Percentiles rank a stretch among this genome's conserved stretches.
Evolutionary conservation across 495 filamentous ascomycete genomes (phyloP).

Genomic region (Xylaria bambusicola): DNA sequence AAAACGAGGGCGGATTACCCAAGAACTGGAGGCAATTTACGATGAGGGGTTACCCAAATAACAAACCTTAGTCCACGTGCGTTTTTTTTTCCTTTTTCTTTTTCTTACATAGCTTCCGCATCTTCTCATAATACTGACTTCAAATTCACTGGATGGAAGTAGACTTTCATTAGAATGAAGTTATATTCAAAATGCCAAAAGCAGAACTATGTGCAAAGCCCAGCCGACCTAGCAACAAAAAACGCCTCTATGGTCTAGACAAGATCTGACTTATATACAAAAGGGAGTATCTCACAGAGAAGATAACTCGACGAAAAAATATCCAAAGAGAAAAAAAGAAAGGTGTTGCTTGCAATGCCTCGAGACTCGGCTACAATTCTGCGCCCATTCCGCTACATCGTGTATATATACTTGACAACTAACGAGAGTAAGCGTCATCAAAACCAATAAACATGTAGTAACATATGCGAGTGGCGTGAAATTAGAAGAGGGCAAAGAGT

Average conservation of each 20-base stretch:
- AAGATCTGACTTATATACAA: slow-evolving; percentile 12
- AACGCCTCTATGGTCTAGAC: slow-evolving; percentile 17
- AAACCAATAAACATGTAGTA: too few species aligned
- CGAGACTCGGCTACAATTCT: background rate
- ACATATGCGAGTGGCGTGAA: too few species aligned
- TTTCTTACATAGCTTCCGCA: too few species aligned
- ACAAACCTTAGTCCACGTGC: too few species aligned
- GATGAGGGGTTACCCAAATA: too few species aligned
- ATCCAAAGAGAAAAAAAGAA: background rate
- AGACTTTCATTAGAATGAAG: background rate
- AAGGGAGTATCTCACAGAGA: slow-evolving; percentile 1
- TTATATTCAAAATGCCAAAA: slow-evolving; percentile 4
- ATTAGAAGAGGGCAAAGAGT: too few species aligned
- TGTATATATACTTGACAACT: background rate
- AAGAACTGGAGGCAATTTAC: too few species aligned
- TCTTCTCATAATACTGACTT: too few species aligned
- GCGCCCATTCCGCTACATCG: slow-evolving; percentile 3
- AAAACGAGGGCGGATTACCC: too few species aligned
- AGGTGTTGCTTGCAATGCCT: background rate
- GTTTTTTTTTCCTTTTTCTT: too few species aligned
- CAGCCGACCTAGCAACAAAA: background rate
- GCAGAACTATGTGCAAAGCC: background rate
- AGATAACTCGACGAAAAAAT: background rate
- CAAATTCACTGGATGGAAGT: too few species aligned
- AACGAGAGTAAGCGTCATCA: background rate